Evolutionary conservation across 2,329 filamentous ascomycete species (phyloP).

Genomic region (Aspergillus awamori): DNA sequence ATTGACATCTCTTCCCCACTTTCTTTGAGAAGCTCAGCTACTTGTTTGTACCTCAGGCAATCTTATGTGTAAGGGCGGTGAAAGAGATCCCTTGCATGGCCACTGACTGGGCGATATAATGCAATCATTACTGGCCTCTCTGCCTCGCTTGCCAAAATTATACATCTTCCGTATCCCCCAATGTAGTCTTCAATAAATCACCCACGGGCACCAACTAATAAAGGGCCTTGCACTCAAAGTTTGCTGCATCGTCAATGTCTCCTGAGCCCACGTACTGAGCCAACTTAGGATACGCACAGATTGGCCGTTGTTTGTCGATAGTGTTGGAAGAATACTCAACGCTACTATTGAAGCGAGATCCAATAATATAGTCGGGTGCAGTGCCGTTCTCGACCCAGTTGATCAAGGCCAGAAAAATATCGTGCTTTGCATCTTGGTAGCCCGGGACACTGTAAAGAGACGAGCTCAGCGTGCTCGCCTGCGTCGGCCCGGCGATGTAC

Average conservation of each 20-base stretch:
- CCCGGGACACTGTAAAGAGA: neutral
- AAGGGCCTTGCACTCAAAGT: neutral
- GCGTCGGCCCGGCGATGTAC: conserved; percentile 5
- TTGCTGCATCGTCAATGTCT: neutral
- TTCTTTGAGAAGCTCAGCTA: too few relatives aligned
- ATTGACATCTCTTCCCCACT: too few relatives aligned
- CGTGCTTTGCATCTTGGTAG: neutral
- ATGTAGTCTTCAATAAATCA: neutral
- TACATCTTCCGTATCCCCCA: too few relatives aligned
- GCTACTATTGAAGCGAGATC: neutral
- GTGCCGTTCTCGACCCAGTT: neutral
- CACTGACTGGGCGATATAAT: too few relatives aligned
- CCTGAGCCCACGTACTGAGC: neutral
- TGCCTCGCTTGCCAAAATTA: too few relatives aligned
- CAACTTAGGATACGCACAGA: neutral
- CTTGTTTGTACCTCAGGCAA: too few relatives aligned
- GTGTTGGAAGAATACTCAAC: neutral
- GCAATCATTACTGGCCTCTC: too few relatives aligned
- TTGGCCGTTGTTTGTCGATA: neutral
- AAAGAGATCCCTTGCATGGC: too few relatives aligned
- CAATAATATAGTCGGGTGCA: neutral
- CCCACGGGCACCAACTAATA: neutral
- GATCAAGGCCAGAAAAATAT: neutral
- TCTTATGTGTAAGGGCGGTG: too few relatives aligned
- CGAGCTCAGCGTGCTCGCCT: neutral